phyloP scores from a whole-genome alignment of 73 alveolate genomes.

The Paramecium bursaria region DNA sequence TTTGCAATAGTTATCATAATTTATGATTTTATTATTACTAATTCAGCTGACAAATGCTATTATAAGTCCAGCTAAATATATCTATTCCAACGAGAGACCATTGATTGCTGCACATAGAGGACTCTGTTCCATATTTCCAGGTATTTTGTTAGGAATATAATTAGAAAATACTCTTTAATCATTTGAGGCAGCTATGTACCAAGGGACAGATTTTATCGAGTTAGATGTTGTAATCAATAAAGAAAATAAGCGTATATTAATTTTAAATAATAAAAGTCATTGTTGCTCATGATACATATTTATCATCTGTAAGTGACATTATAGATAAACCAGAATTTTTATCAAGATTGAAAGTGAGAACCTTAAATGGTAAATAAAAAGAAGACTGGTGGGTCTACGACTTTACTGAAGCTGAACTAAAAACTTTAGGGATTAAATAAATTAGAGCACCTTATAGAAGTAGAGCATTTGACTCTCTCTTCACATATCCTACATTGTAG shows the following conservation, averaged over 20 bases:
- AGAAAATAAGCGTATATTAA: not conserved
- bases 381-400: conserved; percentile 49
- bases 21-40: not conserved
- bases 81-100: not conserved
- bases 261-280: not conserved
- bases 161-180: conserved; percentile 17
- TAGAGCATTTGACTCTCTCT: conserved; percentile 4
- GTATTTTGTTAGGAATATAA: not conserved
- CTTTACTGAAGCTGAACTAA: not conserved
- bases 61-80: conserved; percentile 45
- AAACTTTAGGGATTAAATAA: not conserved
- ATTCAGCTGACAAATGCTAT: not conserved
- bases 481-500: conserved; percentile 52
- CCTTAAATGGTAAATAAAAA: conserved; percentile 3
- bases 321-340: not conserved
- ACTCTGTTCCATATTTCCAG: conserved; percentile 47
- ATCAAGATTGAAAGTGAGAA: not conserved
- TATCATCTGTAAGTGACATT: conserved; percentile 10
- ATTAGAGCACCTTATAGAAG: conserved; percentile 24
- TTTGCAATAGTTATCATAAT: conserved; percentile 23
- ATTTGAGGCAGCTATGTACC: conserved; percentile 15
- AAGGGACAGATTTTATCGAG: conserved; percentile 20
- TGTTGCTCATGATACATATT: conserved; percentile 54
- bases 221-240: conserved; percentile 21
- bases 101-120: conserved; percentile 26